Conservation (phyloP, 1,139 yeast genomes). For the Diutina pseudorugosa region DNA sequence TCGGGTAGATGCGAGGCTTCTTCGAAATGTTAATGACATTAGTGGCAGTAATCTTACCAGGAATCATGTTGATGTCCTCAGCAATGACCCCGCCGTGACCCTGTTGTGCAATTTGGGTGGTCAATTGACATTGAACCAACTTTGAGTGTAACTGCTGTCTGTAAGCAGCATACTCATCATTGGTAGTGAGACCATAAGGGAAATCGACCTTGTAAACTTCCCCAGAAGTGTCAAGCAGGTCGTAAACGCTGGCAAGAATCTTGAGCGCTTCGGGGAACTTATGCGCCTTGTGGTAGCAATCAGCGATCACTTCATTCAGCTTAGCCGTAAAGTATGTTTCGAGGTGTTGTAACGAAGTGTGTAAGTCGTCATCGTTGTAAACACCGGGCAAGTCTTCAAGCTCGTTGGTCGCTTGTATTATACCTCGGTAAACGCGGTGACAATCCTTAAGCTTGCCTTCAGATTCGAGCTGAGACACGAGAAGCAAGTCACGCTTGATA, state of each 20-base stretch:
- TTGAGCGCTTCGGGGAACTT: constrained; percentile 45
- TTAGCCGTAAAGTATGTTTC: constrained; percentile 31
- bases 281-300: constrained; percentile 33
- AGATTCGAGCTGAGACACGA: constrained; percentile 12
- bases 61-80: constrained; percentile 39
- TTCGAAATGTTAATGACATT: constrained; percentile 20
- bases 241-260: constrained; percentile 26
- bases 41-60: constrained; percentile 21
- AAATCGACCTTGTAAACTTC: constrained; percentile 18
- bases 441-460: constrained; percentile 24
- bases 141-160: constrained; percentile 15
- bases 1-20: constrained; percentile 34
- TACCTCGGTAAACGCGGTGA: constrained; percentile 36
- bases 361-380: constrained; percentile 64
- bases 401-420: constrained; percentile 27
- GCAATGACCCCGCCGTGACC: constrained; percentile 14
- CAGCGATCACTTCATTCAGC: constrained; percentile 35
- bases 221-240: constrained; percentile 10
- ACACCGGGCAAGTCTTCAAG: constrained; percentile 83
- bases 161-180: constrained; percentile 20
- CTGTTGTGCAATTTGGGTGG: constrained; percentile 22
- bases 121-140: constrained; percentile 32
- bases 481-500: constrained; percentile 54
- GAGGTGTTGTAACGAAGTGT: constrained; percentile 39
- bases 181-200: constrained; percentile 27